These are phyloP conservation scores for Schrenkiella parvula DNA, from an alignment of 345 rosid genomes.

Conservation along the genomic window DNA sequence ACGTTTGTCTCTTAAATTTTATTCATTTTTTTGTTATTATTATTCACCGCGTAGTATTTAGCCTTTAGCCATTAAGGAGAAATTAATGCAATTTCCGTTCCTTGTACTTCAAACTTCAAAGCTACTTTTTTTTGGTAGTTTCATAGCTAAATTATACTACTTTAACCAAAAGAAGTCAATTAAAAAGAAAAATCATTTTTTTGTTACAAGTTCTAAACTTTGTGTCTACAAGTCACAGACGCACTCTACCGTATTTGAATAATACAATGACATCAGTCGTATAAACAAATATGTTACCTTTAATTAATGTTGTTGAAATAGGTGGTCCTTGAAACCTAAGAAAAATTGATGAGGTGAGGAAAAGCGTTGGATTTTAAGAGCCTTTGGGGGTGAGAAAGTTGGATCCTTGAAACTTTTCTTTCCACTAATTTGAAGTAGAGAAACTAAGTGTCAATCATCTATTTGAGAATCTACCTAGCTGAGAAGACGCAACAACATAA, in stretches of 20 bases:
- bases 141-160: too few species aligned
- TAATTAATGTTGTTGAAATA: not conserved
- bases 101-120: not conserved
- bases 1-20: constrained; percentile 3
- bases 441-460: constrained; percentile 13
- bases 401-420: not conserved
- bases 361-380: constrained; percentile 7
- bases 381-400: not conserved
- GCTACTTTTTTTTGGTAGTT: too few species aligned
- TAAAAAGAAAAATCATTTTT: too few species aligned
- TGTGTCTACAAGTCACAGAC: not conserved
- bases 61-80: constrained; percentile 11
- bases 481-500: not conserved
- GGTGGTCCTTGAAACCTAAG: constrained; percentile 1
- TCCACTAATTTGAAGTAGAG: constrained; percentile 5
- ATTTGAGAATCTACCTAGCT: constrained; percentile 7
- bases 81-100: not conserved
- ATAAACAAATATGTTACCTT: not conserved
- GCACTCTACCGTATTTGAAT: not conserved
- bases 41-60: not conserved
- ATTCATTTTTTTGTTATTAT: not conserved
- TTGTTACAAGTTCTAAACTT: not conserved
- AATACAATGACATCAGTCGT: not conserved
- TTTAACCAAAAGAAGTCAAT: too few species aligned
- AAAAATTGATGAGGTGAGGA: constrained; percentile 17